These are phyloP conservation scores for Podosphaera aphanis DNA, from an alignment of 2,329 filamentous ascomycete species.

Conservation along the genomic window DNA sequence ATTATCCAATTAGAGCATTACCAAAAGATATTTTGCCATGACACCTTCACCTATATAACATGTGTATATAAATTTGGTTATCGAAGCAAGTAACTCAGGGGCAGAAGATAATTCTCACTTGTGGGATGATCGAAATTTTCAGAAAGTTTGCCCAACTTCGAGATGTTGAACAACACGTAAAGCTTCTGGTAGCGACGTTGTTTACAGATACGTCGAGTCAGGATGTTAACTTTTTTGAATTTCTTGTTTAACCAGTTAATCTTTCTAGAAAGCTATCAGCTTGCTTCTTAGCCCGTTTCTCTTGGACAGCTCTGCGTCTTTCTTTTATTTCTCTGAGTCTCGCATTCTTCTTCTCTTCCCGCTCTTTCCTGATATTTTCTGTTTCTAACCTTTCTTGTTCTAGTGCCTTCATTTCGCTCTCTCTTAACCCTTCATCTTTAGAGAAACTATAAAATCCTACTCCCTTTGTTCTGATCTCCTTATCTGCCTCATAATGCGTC, in stretches of 20 bases:
- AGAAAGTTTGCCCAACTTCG: no score
- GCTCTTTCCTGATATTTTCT: constrained; percentile 25
- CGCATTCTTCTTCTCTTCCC: constrained; percentile 31
- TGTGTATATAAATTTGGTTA: no score
- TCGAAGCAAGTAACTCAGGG: no score
- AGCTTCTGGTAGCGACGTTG: no score
- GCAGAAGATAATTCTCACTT: no score
- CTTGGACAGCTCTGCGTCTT: constrained; percentile 20
- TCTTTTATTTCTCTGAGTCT: constrained; percentile 40
- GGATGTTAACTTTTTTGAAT: no score
- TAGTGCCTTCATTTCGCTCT: constrained; percentile 47
- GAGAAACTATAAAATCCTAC: constrained; percentile 84
- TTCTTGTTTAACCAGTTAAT: constrained; percentile 20
- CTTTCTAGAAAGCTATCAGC: constrained; percentile 51
- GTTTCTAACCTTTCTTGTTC: constrained; percentile 47
- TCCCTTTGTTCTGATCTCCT: constrained; percentile 69
- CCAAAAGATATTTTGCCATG: no score
- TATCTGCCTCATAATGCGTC: constrained; percentile 64
- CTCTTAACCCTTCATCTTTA: constrained; percentile 41
- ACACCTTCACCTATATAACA: no score
- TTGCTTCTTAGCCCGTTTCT: constrained; percentile 37
- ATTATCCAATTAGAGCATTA: no score
- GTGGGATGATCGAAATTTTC: no score
- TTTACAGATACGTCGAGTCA: no score
- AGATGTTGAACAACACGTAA: no score